Base-by-base conservation (phyloP, 2,329 filamentous ascomycete species). In the Huntiella bhutanensis region DNA sequence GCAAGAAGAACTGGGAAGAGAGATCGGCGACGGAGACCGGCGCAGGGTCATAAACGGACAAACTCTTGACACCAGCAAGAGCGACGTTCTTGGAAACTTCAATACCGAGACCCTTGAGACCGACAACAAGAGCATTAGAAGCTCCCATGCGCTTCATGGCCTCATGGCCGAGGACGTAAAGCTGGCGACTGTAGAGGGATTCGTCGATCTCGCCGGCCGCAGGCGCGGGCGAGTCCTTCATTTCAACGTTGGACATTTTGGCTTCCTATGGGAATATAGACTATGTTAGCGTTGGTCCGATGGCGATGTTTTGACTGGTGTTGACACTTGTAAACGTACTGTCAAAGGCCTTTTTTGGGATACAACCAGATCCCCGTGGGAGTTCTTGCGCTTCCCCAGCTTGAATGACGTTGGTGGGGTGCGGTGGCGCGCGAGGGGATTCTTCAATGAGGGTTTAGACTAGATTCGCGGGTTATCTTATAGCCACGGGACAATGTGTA, bases 71-170 rank as follows among this genome's bases (percentile, higher is more conserved):
- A 61, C 91, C 91, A 55, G 91, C 91, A 55, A 98, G 79, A 50
- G 91, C 91, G 58, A 98, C 85, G 58, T 98, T 98, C 73, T 98
- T 98, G 58, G 91, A 88, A 56, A 98, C 91, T 65, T 98, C 91
- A 47, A 95, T 88, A 67, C 91, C 91, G 36, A 98, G 74, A 44
- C 91, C 91, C 62, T 91, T 88, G 54, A 96, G 69, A 53, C 91
- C 91, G 52, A 88, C 82, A 48, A 98, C 72, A 45, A 98, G 81
- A 50, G 98, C 75, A 59, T 96, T 92, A 47, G 91, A 96, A 51
- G 86, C 83, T 58, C 87, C 77, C 91, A 98, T 98, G 58, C 91
- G 86, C 72, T 93, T 96, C 91, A 98, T 98, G 54, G 91, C 91
- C 63, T 80, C 76, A 56, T 80, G 76, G 52, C 76, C 76, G 44